Conservation (phyloP, 192 early-diverging fungal genomes). For the Coemansia furcata region DNA sequence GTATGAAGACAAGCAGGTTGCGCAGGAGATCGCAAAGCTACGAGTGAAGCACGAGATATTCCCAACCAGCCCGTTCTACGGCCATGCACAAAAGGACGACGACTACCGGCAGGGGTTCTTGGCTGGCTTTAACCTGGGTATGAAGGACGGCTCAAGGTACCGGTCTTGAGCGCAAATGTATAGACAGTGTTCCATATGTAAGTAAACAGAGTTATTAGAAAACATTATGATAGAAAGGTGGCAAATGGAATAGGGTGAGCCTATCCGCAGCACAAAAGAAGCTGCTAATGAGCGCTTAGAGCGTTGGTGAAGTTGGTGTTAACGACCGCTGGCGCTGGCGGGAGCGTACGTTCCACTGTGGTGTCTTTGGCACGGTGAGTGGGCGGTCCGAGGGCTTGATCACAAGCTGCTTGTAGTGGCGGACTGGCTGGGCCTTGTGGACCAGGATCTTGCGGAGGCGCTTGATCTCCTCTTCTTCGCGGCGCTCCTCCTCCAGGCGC, state of each 20-base stretch:
- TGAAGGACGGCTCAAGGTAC: conserved; percentile 39
- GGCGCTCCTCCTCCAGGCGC: conserved; percentile 50
- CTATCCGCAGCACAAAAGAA: not conserved
- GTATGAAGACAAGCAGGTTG: conserved; percentile 22
- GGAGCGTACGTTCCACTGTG: conserved; percentile 42
- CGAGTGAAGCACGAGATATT: conserved; percentile 15
- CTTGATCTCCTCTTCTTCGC: conserved; percentile 58
- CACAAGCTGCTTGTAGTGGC: conserved; percentile 50
- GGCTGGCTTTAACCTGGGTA: conserved; percentile 37
- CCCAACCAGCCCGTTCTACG: conserved; percentile 33
- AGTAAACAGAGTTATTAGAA: not conserved
- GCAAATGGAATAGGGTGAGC: not conserved
- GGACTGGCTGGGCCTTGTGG: conserved; percentile 64
- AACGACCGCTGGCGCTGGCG: conserved; percentile 15
- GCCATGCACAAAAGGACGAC: conserved; percentile 12
- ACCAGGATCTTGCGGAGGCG: conserved; percentile 54
- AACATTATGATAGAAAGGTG: not conserved
- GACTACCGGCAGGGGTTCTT: conserved; percentile 45
- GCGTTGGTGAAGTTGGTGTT: conserved; percentile 10
- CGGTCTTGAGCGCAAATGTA: not conserved
- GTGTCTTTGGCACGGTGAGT: conserved; percentile 57
- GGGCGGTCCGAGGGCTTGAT: conserved; percentile 57
- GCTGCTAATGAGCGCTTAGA: not conserved
- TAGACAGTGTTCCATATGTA: not conserved
- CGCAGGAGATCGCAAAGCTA: not conserved